Base-by-base conservation (phyloP, 495 filamentous ascomycete species). In the Tuber borchii region DNA sequence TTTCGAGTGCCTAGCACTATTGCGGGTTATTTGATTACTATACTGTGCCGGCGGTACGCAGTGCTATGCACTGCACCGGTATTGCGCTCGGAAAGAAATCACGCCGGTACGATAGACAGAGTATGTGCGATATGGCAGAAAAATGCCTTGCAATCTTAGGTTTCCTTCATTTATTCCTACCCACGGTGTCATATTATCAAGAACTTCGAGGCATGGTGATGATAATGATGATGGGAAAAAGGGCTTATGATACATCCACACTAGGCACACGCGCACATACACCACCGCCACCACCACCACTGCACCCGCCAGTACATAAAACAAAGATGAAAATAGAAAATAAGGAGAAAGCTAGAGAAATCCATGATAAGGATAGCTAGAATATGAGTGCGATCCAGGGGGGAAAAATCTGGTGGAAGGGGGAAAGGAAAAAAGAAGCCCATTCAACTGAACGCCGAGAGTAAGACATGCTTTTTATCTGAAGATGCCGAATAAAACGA, bases 371-470 rank as follows among this genome's bases (percentile, higher is more conserved):
- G 4, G 34, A 65, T 61, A 61, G 56, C 56, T 34, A 34, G 56
- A 65, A 65, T 34, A 34, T 34, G 56, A 31, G 26, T 10, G 56
- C 12, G 56, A 34, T 34, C 56, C 56, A 31, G 56, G 51, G 56
- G 56, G 6, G 3, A 17, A n/a, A 61, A 34, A 5, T 5, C 16
- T 14, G 3, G 17, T 16, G 26, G 17, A 19, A 46, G 12, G 12
- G 5, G 26, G 17, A 34, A 34, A 8, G 12, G 12, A 14, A 65
- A 31, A 31, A 16, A 16, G 16, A 17, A 65, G 14, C 56, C 56
- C 26, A 65, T 65, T 65, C 56, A 65, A 65, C 56, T 65, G 56
- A 65, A 65, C 56, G 56, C 56, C 56, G 56, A 34, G 56, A 65
- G 56, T 65, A 31, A 17, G 26, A 65, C 14, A 65, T 34, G 56